Conservation (phyloP, 805 yeast genomes). For the Saccharomycopsis sp. region DNA sequence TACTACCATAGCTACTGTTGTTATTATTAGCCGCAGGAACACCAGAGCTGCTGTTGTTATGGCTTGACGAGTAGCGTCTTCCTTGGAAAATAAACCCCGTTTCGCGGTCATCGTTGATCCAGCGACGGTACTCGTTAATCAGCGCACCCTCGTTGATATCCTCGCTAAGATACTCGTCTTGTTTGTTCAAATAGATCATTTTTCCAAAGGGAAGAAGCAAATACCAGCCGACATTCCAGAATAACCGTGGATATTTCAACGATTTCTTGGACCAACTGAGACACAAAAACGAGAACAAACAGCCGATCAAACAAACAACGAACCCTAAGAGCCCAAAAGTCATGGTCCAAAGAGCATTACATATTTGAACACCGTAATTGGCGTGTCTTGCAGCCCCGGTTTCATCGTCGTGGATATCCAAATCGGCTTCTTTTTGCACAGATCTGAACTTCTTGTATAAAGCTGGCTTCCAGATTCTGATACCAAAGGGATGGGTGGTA, state of each 20-base stretch:
- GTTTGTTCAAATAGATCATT: slow-evolving; percentile 70
- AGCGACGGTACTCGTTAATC: slow-evolving; percentile 73
- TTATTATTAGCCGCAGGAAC: slow-evolving; percentile 20
- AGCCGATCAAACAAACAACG: slow-evolving; percentile 44
- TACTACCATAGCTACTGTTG: slow-evolving; percentile 25
- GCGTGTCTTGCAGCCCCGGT: slow-evolving; percentile 31
- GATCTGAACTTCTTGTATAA: slow-evolving; percentile 88
- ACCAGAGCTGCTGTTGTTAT: slow-evolving; percentile 1
- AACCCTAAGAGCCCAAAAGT: slow-evolving; percentile 65
- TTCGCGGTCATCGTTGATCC: slow-evolving; percentile 72
- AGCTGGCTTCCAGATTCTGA: slow-evolving; percentile 98
- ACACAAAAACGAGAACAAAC: slow-evolving; percentile 40
- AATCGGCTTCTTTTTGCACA: slow-evolving; percentile 84
- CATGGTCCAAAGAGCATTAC: slow-evolving; percentile 67
- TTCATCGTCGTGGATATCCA: slow-evolving; percentile 80
- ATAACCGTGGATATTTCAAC: slow-evolving; percentile 53
- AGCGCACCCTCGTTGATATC: slow-evolving; percentile 87
- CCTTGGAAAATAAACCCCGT: slow-evolving; percentile 66
- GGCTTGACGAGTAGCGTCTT: slow-evolving; percentile 25
- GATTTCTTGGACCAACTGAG: slow-evolving; percentile 42
- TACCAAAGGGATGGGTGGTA: slow-evolving; percentile 96
- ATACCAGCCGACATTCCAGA: slow-evolving; percentile 61
- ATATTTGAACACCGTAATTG: slow-evolving; percentile 53
- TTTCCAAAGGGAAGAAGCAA: slow-evolving; percentile 85
- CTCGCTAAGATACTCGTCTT: slow-evolving; percentile 74